Conservation (phyloP, 2,329 filamentous ascomycete genomes). For the Chaetoscypha palmicola region DNA sequence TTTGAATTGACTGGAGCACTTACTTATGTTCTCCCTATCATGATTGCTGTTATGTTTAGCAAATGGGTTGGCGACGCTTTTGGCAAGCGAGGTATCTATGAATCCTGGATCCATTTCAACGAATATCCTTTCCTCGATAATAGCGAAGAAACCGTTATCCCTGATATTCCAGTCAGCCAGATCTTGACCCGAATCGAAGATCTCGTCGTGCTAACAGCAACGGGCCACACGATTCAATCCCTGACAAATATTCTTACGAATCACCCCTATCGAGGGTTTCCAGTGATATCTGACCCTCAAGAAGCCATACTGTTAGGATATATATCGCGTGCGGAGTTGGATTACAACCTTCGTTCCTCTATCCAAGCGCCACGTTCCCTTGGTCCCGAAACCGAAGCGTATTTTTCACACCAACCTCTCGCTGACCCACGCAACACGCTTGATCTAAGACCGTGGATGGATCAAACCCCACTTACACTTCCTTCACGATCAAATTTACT, state of each 20-base stretch:
- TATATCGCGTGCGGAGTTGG: constrained; percentile 84
- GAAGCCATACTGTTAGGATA: constrained; percentile 82
- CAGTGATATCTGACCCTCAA: constrained; percentile 72
- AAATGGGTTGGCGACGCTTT: constrained; percentile 99
- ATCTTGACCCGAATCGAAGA: constrained; percentile 94
- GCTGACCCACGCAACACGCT: constrained; percentile 71
- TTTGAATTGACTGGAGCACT: constrained; percentile 96
- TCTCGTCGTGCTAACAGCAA: constrained; percentile 77
- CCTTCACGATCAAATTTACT: constrained; percentile 69
- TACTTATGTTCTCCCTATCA: constrained; percentile 94
- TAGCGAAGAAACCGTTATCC: constrained; percentile 68
- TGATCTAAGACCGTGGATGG: constrained; percentile 95
- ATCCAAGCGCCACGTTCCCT: constrained; percentile 50
- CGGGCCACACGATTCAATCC: constrained; percentile 76
- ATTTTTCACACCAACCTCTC: constrained; percentile 77
- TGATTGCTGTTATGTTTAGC: constrained; percentile 96
- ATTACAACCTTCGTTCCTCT: constrained; percentile 67
- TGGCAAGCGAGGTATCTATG: constrained; percentile 88
- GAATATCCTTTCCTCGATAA: constrained; percentile 95
- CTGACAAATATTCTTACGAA: constrained; percentile 64
- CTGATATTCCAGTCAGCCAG: constrained; percentile 77
- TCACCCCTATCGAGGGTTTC: constrained; percentile 83
- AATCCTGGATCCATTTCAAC: constrained; percentile 94
- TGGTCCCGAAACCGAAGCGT: constrained; percentile 66
- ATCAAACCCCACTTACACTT: constrained; percentile 91